Evolutionary conservation across 2,329 filamentous ascomycete species (phyloP), one percentile per base, ranked within the genome.

Genomic region (Trichoderma simmonsii): DNA sequence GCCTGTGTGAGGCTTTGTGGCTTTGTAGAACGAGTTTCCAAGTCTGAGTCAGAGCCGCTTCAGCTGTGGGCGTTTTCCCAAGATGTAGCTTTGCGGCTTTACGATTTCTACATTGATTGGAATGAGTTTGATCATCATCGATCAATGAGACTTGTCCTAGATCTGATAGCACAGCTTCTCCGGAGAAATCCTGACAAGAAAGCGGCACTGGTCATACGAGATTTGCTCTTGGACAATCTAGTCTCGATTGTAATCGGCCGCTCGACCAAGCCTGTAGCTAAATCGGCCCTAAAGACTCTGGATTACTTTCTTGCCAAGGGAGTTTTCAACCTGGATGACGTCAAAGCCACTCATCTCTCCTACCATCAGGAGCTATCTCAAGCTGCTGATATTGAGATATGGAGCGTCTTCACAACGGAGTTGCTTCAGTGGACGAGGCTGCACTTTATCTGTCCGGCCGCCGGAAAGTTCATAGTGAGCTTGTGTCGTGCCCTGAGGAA

Each of bases 251-350:
- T 93, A 56, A 85, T 86, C 26, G 86, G 88, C 71, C 85, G 88
- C 73, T 89, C 89, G 39, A 85, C 89, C 18, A 90, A 88, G 74
- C 87, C 90, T 11, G 84, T 91, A 66, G 89, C 90, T 54, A 93
- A 93, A 78, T 91, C 91, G 43, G 88, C 90, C 7, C 86, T 94
- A 73, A 90, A 91, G 77, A 87, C 87, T 18, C 82, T 93, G 48
- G 89, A 92, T 62, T 86, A 90, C 76, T 87, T 94, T 71, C 78
- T 94, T 4, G 82, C 85, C 62, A 93, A 92, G 78, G 82, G 84
- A 2, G 83, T 90, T 14, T 80, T 92, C 30, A 82, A 82, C 76
- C 76, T 86, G 71, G 77, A 82, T 71, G 82, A 88, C 72, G 79
- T 89, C 36, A 79, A 81, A 12, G 75, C 77, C 18, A 83, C 80